Evolutionary conservation across 306 rosid species (phyloP).

Genomic region (Lathyrus sativus): DNA sequence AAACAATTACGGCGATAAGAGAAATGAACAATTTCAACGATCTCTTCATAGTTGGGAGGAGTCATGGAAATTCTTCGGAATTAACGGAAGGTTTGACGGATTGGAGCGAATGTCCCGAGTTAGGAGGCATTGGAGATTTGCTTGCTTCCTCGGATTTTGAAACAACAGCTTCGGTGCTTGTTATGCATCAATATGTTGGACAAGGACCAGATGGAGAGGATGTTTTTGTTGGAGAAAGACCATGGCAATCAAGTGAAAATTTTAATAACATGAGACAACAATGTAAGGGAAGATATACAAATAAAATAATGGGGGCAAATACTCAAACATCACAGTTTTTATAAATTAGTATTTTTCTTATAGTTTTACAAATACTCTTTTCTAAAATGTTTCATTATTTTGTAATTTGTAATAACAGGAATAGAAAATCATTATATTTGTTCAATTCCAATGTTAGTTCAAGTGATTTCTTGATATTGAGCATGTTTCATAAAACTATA

Average conservation of each 20-base stretch:
- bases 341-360: background rate
- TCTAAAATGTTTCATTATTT: too few relatives aligned
- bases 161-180: conserved; percentile 71
- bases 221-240: conserved; percentile 5
- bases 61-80: conserved; percentile 61
- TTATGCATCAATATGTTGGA: conserved; percentile 66
- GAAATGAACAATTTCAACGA: conserved; percentile 57
- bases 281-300: conserved; percentile 19
- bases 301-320: background rate
- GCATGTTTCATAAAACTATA: too few relatives aligned
- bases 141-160: conserved; percentile 91
- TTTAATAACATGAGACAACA: background rate
- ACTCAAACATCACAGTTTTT: background rate
- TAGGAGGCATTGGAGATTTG: conserved; percentile 84
- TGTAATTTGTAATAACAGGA: background rate
- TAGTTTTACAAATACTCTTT: background rate
- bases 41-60: conserved; percentile 78
- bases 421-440: background rate
- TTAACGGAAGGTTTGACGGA: conserved; percentile 73
- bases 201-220: conserved; percentile 44
- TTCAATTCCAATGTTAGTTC: too few relatives aligned
- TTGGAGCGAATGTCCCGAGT: conserved; percentile 93
- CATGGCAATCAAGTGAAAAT: conserved; percentile 29
- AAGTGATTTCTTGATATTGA: too few relatives aligned
- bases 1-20: conserved; percentile 67